Percentiles rank a stretch among this genome's conserved stretches.
Evolutionary conservation across 2,329 filamentous ascomycete species (phyloP).

Genomic region (Cytospora mali): DNA sequence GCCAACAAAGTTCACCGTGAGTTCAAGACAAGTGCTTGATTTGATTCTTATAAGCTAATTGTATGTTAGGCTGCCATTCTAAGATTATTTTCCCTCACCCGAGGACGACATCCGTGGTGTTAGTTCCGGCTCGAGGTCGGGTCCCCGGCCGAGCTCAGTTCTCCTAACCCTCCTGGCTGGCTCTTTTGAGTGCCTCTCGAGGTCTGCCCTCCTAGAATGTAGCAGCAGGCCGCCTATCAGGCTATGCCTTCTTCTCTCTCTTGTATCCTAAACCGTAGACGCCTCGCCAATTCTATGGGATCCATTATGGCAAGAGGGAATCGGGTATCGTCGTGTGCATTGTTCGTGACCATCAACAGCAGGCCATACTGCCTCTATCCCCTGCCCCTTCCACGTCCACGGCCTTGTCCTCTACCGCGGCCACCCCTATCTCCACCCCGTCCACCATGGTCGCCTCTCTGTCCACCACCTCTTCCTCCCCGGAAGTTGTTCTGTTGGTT

Average conservation of each 20-base stretch:
- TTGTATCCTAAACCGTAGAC: too few relatives aligned
- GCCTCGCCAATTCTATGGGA: background rate
- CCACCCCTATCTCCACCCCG: conserved; percentile 59
- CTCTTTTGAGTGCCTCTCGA: background rate
- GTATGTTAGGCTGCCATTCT: background rate
- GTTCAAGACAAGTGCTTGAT: conserved; percentile 5
- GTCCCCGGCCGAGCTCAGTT: background rate
- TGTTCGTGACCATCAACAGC: conserved; percentile 4
- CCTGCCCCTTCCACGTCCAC: conserved; percentile 39
- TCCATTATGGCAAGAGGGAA: background rate
- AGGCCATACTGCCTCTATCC: conserved; percentile 21
- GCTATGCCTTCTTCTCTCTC: background rate
- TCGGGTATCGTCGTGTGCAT: conserved; percentile 23
- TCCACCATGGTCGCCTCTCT: conserved; percentile 61
- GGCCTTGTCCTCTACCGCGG: conserved; percentile 44
- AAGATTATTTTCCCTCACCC: background rate
- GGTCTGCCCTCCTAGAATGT: background rate
- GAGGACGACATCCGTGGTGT: conserved; percentile 3
- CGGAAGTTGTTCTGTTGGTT: conserved; percentile 61
- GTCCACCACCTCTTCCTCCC: conserved; percentile 60
- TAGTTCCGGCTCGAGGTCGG: background rate
- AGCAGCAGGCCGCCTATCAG: background rate
- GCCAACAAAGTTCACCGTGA: background rate
- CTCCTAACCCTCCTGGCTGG: background rate
- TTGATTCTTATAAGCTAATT: background rate